phyloP scores from a whole-genome alignment of 2,329 filamentous ascomycete genomes.

The Zymoseptoria pseudotritici region DNA sequence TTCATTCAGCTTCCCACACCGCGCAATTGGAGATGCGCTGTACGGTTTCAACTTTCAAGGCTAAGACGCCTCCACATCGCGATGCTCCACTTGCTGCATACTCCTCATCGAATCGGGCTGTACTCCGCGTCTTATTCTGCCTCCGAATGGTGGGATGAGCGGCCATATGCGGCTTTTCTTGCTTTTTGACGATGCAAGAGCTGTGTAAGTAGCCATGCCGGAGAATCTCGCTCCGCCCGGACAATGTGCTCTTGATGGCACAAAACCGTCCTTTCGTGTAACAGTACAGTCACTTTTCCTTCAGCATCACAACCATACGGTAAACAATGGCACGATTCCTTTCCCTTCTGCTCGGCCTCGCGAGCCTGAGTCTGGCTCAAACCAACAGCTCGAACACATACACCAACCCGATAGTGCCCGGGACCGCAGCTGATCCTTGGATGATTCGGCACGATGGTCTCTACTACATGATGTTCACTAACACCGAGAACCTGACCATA shows the following conservation, averaged over 20 bases:
- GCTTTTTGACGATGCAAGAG: neutral
- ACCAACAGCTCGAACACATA: conserved; percentile 29
- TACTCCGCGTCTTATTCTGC: neutral
- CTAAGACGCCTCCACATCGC: neutral
- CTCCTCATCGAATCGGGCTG: neutral
- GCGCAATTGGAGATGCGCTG: neutral
- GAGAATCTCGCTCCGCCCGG: neutral
- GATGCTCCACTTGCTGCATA: neutral
- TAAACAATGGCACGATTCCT: neutral
- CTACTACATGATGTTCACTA: conserved; percentile 42
- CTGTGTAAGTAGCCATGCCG: neutral
- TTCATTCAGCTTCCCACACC: neutral
- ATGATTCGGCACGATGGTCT: conserved; percentile 35
- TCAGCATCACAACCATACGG: neutral
- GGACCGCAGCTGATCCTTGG: conserved; percentile 41
- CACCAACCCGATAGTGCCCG: conserved; percentile 39
- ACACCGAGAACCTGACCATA: conserved; percentile 37
- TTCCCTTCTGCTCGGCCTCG: conserved; percentile 6
- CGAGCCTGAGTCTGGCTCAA: conserved; percentile 8
- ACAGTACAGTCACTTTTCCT: neutral
- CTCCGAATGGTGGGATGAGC: neutral
- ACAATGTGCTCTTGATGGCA: neutral
- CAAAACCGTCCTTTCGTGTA: neutral
- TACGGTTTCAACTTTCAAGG: neutral
- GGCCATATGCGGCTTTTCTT: neutral